Evolutionary conservation across 768 basidiomycete species (phyloP).

Genomic region (Boletus sensibilis): DNA sequence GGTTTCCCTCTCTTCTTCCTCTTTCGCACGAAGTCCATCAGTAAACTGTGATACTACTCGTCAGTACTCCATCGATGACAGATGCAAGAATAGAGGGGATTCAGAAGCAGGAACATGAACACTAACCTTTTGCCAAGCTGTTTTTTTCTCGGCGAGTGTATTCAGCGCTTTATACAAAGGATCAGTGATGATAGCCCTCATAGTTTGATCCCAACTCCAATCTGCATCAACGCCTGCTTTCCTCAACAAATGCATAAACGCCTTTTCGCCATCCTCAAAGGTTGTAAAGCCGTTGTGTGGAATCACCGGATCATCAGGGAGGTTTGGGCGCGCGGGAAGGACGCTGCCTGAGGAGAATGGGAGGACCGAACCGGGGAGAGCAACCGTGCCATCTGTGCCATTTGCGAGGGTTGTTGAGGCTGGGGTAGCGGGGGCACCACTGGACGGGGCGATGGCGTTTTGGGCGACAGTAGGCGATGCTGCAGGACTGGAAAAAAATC

Average conservation of each 20-base stretch:
- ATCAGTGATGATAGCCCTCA: constrained; percentile 97
- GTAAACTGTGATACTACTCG: constrained; percentile 51
- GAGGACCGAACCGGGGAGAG: constrained; percentile 53
- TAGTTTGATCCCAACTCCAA: constrained; percentile 98
- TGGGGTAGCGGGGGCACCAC: constrained; percentile 40
- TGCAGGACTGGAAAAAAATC: constrained; percentile 22
- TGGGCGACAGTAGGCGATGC: constrained; percentile 45
- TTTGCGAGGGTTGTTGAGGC: constrained; percentile 45
- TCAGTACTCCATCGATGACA: constrained; percentile 6
- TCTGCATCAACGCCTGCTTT: constrained; percentile 88
- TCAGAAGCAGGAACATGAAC: neutral
- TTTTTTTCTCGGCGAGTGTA: constrained; percentile 92
- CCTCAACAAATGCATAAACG: constrained; percentile 85
- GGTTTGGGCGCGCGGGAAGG: constrained; percentile 70
- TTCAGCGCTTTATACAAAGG: constrained; percentile 94
- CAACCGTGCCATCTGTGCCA: constrained; percentile 42
- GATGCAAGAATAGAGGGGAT: neutral
- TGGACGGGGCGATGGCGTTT: constrained; percentile 42
- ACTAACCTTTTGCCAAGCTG: constrained; percentile 87
- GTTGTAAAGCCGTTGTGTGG: constrained; percentile 89
- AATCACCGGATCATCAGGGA: constrained; percentile 85
- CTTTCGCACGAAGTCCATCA: constrained; percentile 70
- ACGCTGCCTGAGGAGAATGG: constrained; percentile 62
- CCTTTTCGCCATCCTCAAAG: constrained; percentile 88
- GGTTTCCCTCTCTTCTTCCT: constrained; percentile 82